These are phyloP conservation scores for Gastrolobium bilobum DNA, from an alignment of 306 rosid genomes.

Conservation along the genomic window DNA sequence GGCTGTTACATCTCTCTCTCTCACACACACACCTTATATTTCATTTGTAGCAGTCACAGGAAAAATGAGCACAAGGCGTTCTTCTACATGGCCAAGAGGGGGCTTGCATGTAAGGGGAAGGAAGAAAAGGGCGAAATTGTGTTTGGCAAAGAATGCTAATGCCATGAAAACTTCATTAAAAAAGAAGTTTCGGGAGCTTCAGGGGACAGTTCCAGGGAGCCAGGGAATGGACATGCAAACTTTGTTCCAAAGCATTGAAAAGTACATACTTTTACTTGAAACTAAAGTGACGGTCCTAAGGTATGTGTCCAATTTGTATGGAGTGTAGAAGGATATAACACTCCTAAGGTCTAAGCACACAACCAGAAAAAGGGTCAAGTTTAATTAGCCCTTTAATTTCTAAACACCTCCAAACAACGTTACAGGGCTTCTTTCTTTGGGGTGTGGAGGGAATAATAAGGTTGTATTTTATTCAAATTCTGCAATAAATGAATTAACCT, in stretches of 20 bases:
- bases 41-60: background rate
- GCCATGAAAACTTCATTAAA: constrained; percentile 33
- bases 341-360: background rate
- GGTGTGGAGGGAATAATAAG: background rate
- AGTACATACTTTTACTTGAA: constrained; percentile 64
- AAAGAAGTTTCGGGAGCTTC: constrained; percentile 67
- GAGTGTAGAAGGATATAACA: constrained; percentile 51
- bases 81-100: constrained; percentile 48
- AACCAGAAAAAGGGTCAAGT: background rate
- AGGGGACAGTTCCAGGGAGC: constrained; percentile 64
- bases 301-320: constrained; percentile 67
- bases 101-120: constrained; percentile 57
- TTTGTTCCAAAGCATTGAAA: constrained; percentile 62
- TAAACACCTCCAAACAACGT: background rate
- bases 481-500: background rate
- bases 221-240: constrained; percentile 54
- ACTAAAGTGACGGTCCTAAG: constrained; percentile 67
- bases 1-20: constrained; percentile 3
- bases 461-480: background rate
- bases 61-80: constrained; percentile 59
- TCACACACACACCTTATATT: background rate
- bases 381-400: no score
- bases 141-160: constrained; percentile 46
- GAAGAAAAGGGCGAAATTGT: constrained; percentile 63
- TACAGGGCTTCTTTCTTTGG: no score